Percentiles rank a stretch among this genome's conserved stretches.
phyloP scores from a whole-genome alignment of 139 green algal genomes.

The Chlorella sp. region DNA sequence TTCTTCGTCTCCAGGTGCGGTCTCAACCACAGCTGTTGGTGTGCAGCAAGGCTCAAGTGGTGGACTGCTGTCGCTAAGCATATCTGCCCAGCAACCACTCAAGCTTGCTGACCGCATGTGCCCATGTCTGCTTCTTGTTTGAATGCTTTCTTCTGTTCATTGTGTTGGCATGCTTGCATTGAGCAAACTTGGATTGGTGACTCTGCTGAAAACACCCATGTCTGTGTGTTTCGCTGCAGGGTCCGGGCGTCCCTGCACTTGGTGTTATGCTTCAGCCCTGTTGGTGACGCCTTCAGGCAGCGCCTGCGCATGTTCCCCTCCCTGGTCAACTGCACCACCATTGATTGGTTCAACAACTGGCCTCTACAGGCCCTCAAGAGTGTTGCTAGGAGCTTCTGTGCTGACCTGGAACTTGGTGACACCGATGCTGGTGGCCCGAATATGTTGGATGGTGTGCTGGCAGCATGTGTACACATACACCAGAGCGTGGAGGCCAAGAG shows the following conservation, averaged over 20 bases:
- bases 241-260: slow-evolving; percentile 67
- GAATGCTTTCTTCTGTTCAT: too few relatives aligned
- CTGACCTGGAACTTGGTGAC: slow-evolving; percentile 35
- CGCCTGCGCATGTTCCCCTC: slow-evolving; percentile 82
- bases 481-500: slow-evolving; percentile 57
- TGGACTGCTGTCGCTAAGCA: too few relatives aligned
- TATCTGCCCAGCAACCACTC: too few relatives aligned
- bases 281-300: slow-evolving; percentile 75
- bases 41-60: too few relatives aligned
- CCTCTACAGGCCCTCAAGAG: slow-evolving; percentile 56
- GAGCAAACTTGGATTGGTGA: too few relatives aligned
- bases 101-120: too few relatives aligned
- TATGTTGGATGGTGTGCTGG: slow-evolving; percentile 36
- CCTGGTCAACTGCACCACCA: slow-evolving; percentile 80
- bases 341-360: slow-evolving; percentile 84
- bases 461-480: slow-evolving; percentile 56
- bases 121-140: too few relatives aligned
- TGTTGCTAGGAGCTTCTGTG: slow-evolving; percentile 51
- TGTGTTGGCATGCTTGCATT: too few relatives aligned
- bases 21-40: too few relatives aligned
- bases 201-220: too few relatives aligned
- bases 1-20: slow-evolving; percentile 48
- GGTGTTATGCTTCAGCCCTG: slow-evolving; percentile 69
- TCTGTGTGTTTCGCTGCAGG: too few relatives aligned
- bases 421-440: not conserved